phyloP scores from a whole-genome alignment of 441 rosid species.

The Rhodomyrtus psidioides region DNA sequence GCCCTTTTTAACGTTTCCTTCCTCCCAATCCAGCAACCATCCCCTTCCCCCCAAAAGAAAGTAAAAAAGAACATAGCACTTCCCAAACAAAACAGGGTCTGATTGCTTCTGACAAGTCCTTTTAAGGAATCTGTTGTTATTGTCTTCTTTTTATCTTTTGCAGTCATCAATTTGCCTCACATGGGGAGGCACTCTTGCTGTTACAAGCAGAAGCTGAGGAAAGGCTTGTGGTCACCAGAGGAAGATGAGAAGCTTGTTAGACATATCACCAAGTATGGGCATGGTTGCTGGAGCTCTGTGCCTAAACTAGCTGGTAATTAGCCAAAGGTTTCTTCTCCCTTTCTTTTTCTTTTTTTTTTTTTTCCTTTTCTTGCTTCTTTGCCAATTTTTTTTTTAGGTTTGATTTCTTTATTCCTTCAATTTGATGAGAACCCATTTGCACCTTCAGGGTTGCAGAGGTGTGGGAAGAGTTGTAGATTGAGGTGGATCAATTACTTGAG shows the following conservation, averaged over 20 bases:
- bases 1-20: background rate
- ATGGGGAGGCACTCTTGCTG: conserved; percentile 15
- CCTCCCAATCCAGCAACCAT: background rate
- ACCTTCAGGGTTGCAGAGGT: conserved; percentile 7
- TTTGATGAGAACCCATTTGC: background rate
- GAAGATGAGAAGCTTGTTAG: conserved; percentile 9
- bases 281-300: conserved; percentile 17
- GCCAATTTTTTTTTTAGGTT: background rate
- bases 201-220: conserved; percentile 17
- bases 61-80: background rate
- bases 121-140: background rate
- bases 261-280: conserved; percentile 1
- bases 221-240: conserved; percentile 17
- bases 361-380: background rate
- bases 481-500: conserved; percentile 11
- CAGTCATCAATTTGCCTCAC: background rate
- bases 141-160: background rate
- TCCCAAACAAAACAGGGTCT: background rate
- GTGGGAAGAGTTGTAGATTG: conserved; percentile 13
- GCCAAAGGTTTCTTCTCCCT: background rate
- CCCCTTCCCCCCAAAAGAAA: background rate
- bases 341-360: too few relatives aligned
- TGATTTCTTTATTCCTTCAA: background rate
- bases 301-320: conserved; percentile 5
- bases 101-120: background rate